A percentile compares a stretch with the other conserved stretches of the same genome.
Evolutionary conservation across 1,139 yeast genomes (phyloP).

Genomic region (Schwanniomyces etchellsii): DNA sequence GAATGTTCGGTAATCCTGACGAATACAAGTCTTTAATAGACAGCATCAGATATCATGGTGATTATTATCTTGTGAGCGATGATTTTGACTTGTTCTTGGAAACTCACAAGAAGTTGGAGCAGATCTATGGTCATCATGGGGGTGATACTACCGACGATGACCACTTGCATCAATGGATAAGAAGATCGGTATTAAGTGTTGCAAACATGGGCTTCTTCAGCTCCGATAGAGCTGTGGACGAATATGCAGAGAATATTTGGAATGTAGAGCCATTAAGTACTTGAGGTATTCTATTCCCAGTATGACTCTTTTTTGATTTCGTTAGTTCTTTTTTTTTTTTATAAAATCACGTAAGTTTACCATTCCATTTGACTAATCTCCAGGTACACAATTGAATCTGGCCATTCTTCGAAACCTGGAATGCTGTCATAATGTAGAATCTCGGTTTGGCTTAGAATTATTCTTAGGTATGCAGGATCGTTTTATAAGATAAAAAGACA

Average conservation of each 20-base stretch:
- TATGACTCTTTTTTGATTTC: too few relatives aligned
- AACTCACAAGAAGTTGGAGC: conserved; percentile 73
- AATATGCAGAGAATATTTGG: conserved; percentile 92
- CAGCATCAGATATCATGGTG: conserved; percentile 68
- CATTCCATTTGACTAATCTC: too few relatives aligned
- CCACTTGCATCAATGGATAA: conserved; percentile 64
- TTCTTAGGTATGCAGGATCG: too few relatives aligned
- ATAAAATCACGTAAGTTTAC: too few relatives aligned
- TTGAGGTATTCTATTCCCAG: not conserved
- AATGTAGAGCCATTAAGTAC: conserved; percentile 65
- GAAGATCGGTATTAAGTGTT: conserved; percentile 70
- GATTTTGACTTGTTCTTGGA: conserved; percentile 84
- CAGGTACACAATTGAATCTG: too few relatives aligned
- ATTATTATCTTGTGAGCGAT: conserved; percentile 79
- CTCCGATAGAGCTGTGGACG: conserved; percentile 86
- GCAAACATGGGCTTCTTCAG: conserved; percentile 94
- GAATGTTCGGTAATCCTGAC: conserved; percentile 64
- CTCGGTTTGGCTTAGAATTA: too few relatives aligned
- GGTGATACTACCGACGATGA: conserved; percentile 42
- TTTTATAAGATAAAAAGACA: too few relatives aligned
- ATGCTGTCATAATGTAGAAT: too few relatives aligned
- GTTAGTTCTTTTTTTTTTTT: too few relatives aligned
- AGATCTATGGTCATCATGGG: conserved; percentile 52
- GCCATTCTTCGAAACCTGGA: too few relatives aligned
- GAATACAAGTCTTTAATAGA: conserved; percentile 69